Evolutionary conservation across 2,329 filamentous ascomycete genomes (phyloP), one percentile per base, ranked within the genome.

Genomic region (Cladosporium sp.): DNA sequence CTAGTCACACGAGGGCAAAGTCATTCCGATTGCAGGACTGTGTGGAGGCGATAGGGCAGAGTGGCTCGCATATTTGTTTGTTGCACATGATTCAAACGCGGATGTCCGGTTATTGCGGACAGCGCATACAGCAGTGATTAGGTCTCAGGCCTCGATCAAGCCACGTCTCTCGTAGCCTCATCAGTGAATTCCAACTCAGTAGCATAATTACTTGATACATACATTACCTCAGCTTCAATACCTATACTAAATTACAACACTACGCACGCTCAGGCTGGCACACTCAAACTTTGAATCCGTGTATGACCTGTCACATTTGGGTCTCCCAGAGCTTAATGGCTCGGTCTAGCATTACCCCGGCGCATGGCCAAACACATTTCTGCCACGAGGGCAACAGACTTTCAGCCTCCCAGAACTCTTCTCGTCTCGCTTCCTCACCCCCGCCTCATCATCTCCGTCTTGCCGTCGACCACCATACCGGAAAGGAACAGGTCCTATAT

Each of bases 311-410:
- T 53, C 26, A 21, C 16, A 10, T n/a, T 14, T 32, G 51, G 26
- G 11, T 32, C 32, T 28, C n/a, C 8, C 18, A 48, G 39, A 48
- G 43, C 25, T 39, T 59, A 14, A 25, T 36, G 30, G n/a, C 32
- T 62, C 59, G 59, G 59, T 11, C 46, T 36, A 53, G 48, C 59
- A 53, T 62, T 62, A 62, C 59, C 59, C 59, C 59, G 48, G 59
- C 16, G 23, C 21, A 30, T 18, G 28, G 25, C 13, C 32, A 39
- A 54, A 54, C 51, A 30, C 30, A 28, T 54, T n/a, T 32, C 51
- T 54, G 25, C 57, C 57, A 48, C 57, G 43, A 36, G 57, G 39
- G 25, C 39, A 26, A 30, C 36, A 46, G 14, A 21, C 54, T 48
- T 49, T 48, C 39, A 46, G 36, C 57, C 57, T 48, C 57, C 57